Conservation (phyloP, 1,139 yeast genomes). For the Candida frijolesensis region DNA sequence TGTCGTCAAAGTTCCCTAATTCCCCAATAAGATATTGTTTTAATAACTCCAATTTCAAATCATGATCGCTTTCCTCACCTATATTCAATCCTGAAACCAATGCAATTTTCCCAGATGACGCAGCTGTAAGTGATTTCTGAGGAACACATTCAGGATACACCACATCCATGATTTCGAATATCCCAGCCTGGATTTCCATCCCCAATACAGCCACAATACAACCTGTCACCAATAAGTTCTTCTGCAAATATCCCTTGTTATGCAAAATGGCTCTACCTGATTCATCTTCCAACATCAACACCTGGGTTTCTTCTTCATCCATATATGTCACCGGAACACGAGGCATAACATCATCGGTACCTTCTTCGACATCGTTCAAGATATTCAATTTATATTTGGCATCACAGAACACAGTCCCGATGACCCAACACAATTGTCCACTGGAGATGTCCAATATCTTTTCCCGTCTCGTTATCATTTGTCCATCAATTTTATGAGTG, state of each 20-base stretch:
- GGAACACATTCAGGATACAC: slow-evolving; percentile 67
- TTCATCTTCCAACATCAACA: slow-evolving; percentile 88
- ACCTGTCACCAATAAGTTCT: slow-evolving; percentile 76
- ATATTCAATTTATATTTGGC: slow-evolving; percentile 84
- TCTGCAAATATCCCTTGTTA: slow-evolving; percentile 57
- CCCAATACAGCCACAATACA: slow-evolving; percentile 84
- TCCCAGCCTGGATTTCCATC: slow-evolving; percentile 79
- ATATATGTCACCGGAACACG: slow-evolving; percentile 32
- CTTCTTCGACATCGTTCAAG: slow-evolving; percentile 73
- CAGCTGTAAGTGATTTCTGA: slow-evolving; percentile 42
- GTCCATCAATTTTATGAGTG: slow-evolving; percentile 36
- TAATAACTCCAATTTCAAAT: slow-evolving; percentile 59
- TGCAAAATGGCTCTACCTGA: slow-evolving; percentile 81
- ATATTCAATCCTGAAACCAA: slow-evolving; percentile 75
- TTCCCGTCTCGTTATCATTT: slow-evolving; percentile 40
- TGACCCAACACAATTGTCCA: slow-evolving; percentile 79
- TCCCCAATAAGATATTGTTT: slow-evolving; percentile 76
- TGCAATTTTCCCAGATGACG: slow-evolving; percentile 43
- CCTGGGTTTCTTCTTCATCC: slow-evolving; percentile 31
- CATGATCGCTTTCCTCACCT: slow-evolving; percentile 40
- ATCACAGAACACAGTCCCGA: slow-evolving; percentile 87
- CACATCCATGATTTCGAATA: slow-evolving; percentile 82
- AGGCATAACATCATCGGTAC: slow-evolving; percentile 55
- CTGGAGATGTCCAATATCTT: slow-evolving; percentile 78
- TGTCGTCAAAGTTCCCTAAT: slow-evolving; percentile 42